These are phyloP conservation scores for Leishmania amazonensis DNA, from an alignment of 208 protist species.

Conservation along the genomic window DNA sequence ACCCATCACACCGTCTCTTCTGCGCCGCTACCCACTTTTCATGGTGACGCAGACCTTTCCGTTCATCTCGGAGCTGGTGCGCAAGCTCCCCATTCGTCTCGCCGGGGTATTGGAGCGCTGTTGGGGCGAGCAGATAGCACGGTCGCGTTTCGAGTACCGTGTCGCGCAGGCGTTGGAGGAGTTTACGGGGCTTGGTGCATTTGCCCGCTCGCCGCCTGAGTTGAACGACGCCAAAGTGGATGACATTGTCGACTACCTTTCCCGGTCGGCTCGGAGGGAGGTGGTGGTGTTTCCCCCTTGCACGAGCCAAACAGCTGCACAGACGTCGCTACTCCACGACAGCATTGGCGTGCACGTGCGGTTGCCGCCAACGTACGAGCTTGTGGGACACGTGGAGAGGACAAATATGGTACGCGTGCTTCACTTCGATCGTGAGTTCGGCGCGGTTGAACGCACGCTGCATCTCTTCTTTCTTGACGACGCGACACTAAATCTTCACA, in stretches of 20 bases:
- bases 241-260: conserved; percentile 35
- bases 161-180: conserved; percentile 54
- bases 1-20: conserved; percentile 64
- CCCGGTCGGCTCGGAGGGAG: conserved; percentile 19
- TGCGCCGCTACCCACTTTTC: conserved; percentile 69
- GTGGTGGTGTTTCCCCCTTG: conserved; percentile 31
- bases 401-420: conserved; percentile 68
- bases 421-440: conserved; percentile 45
- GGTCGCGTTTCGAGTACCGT: conserved; percentile 66
- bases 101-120: conserved; percentile 48
- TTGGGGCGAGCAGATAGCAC: conserved; percentile 56
- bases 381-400: conserved; percentile 47
- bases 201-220: conserved; percentile 39
- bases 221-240: conserved; percentile 32
- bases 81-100: conserved; percentile 44
- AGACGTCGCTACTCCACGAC: not conserved
- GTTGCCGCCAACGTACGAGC: conserved; percentile 66
- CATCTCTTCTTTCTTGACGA: conserved; percentile 59
- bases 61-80: conserved; percentile 50
- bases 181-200: conserved; percentile 64
- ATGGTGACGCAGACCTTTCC: conserved; percentile 65
- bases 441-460: conserved; percentile 61
- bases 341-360: conserved; percentile 35
- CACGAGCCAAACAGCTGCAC: not conserved
- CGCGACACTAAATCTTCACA: conserved; percentile 26